These are phyloP conservation scores for Globisporangium orthogonon DNA, from an alignment of 352 stramenopile genomes.

Conservation along the genomic window DNA sequence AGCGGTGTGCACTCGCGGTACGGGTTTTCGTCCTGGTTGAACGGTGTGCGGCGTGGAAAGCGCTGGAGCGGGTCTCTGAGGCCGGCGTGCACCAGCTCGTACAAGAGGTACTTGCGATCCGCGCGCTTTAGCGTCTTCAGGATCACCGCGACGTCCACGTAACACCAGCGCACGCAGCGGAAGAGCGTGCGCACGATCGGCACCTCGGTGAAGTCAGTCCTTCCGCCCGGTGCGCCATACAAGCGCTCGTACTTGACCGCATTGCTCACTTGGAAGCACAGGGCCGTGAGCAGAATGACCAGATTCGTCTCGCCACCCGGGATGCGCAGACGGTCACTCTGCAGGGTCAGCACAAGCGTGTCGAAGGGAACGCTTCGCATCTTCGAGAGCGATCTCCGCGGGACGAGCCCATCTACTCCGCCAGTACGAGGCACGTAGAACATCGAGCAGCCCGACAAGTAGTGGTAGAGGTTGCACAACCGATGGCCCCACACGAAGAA, in stretches of 20 bases:
- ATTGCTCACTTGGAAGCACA: slow-evolving; percentile 22
- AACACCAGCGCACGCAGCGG: slow-evolving; percentile 61
- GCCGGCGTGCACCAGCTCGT: slow-evolving; percentile 42
- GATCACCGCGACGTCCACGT: slow-evolving; percentile 49
- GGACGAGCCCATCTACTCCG: slow-evolving; percentile 8
- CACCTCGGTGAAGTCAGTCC: slow-evolving; percentile 13
- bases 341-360: slow-evolving; percentile 48
- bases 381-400: slow-evolving; percentile 13
- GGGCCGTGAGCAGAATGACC: slow-evolving; percentile 27
- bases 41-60: slow-evolving; percentile 13
- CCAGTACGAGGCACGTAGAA: slow-evolving; percentile 43
- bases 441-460: slow-evolving; percentile 46
- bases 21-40: slow-evolving; percentile 9
- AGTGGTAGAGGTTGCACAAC: slow-evolving; percentile 67
- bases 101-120: slow-evolving; percentile 39
- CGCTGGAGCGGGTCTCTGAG: slow-evolving; percentile 12
- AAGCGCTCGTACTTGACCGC: neutral
- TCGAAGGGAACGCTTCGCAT: slow-evolving; percentile 50
- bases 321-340: slow-evolving; percentile 55
- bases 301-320: slow-evolving; percentile 49
- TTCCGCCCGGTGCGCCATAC: neutral
- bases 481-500: slow-evolving; percentile 52
- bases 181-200: slow-evolving; percentile 46
- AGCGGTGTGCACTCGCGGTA: slow-evolving; percentile 28
- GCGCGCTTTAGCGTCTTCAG: slow-evolving; percentile 35